Evolutionary conservation across 306 rosid species (phyloP), one percentile per base, ranked within the genome.

Genomic region (Gleditsia sinensis): DNA sequence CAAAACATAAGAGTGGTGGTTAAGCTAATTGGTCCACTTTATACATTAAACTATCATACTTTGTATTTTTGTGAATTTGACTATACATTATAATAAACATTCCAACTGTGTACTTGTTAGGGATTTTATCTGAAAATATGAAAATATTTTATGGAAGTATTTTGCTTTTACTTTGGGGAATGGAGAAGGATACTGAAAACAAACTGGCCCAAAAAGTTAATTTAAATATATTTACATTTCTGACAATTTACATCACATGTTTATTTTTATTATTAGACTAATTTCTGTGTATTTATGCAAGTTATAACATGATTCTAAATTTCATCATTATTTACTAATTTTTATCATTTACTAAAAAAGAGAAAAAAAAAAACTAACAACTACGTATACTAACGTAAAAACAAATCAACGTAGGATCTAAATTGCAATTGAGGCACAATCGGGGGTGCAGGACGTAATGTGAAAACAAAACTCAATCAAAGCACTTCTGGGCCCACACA

Each of bases 331-430:
- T n/a, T n/a, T n/a, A n/a, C n/a, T n/a, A n/a, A n/a, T n/a, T n/a
- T n/a, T n/a, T n/a, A n/a, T n/a, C n/a, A n/a, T n/a, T n/a, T n/a
- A n/a, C n/a, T n/a, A n/a, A n/a, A n/a, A n/a, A n/a, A n/a, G n/a
- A n/a, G n/a, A 30, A 28, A 16, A 1, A 2, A 58, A 32, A 40
- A 40, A 10, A n/a, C 16, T 2, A 59, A 30, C 10, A 17, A 34
- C 45, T 9, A 33, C 10, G 9, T 55, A 9, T 34, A 61, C 13
- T 34, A 61, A 14, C 67, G 48, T 61, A 61, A 10, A 36, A 19
- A 61, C 67, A 61, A 61, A 20, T 48, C 67, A 61, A 61, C 67
- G 67, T 61, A 61, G 20, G 46, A 61, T 34, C 4, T 10, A n/a
- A n/a, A n/a, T n/a, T n/a, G n/a, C n/a, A 61, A 36, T 61, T 61